Percentiles rank a stretch among this genome's conserved stretches.
Evolutionary conservation across 768 basidiomycete species (phyloP).

Genomic region (Fomitopsis pulvina): DNA sequence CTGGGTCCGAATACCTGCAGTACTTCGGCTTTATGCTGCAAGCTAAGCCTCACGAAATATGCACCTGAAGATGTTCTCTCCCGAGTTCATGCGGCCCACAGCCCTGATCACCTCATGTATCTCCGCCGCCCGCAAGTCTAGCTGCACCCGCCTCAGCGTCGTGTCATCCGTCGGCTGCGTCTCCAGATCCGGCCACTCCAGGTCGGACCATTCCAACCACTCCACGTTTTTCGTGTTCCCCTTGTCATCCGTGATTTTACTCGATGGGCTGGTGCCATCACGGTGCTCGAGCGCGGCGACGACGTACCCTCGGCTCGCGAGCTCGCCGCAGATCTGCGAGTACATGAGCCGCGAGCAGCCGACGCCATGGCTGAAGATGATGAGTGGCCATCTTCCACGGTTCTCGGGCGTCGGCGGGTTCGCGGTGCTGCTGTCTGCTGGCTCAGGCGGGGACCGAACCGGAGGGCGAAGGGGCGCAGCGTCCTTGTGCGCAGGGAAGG

Average conservation of each 20-base stretch:
- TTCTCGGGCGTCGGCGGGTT: not conserved
- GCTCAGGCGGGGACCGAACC: not conserved
- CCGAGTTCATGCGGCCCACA: constrained; percentile 12
- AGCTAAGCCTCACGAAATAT: not conserved
- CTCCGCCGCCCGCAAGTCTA: constrained; percentile 33
- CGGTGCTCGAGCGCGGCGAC: constrained; percentile 80
- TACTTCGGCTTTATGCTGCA: not conserved
- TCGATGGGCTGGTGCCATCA: constrained; percentile 66
- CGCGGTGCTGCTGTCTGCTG: not conserved
- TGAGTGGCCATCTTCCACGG: constrained; percentile 55
- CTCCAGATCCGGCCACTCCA: constrained; percentile 26
- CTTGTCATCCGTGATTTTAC: constrained; percentile 14
- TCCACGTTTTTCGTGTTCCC: constrained; percentile 21
- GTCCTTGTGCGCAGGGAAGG: constrained; percentile 25
- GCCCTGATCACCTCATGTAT: constrained; percentile 26
- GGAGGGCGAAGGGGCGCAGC: constrained; percentile 19
- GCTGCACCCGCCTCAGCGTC: constrained; percentile 23
- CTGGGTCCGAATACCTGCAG: not conserved
- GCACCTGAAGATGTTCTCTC: constrained; percentile 1
- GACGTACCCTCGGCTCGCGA: constrained; percentile 75
- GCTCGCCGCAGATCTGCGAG: constrained; percentile 64
- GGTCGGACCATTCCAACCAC: constrained; percentile 25
- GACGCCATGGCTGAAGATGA: constrained; percentile 83
- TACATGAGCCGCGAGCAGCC: constrained; percentile 69
- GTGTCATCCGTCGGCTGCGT: constrained; percentile 28